phyloP scores from a whole-genome alignment of 1,284 basidiomycete species.

The Fomitiporia mediterranea region DNA sequence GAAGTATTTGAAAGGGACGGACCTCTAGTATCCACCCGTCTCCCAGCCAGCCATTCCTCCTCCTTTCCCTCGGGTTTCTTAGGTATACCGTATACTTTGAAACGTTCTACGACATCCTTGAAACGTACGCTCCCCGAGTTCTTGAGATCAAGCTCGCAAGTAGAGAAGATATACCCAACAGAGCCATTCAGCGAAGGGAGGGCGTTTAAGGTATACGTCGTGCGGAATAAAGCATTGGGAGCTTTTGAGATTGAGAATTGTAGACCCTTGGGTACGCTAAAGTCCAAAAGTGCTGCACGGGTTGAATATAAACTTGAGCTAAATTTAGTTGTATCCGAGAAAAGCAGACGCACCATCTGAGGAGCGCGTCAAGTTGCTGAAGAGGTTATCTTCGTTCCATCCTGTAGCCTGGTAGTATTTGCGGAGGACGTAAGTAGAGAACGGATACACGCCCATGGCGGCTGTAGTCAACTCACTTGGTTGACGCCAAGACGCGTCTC shows the following conservation, averaged over 20 bases:
- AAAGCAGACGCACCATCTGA: slow-evolving; percentile 63
- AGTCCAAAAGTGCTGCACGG: slow-evolving; percentile 77
- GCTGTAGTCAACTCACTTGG: slow-evolving; percentile 3
- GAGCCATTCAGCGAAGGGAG: slow-evolving; percentile 91
- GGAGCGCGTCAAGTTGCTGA: slow-evolving; percentile 84
- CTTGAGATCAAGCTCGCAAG: slow-evolving; percentile 72
- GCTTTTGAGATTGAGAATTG: slow-evolving; percentile 84
- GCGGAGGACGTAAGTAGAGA: slow-evolving; percentile 83
- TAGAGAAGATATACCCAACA: slow-evolving; percentile 89
- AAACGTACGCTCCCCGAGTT: slow-evolving; percentile 73
- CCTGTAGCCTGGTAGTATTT: slow-evolving; percentile 88
- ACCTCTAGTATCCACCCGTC: slow-evolving; percentile 76
- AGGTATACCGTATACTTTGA: slow-evolving; percentile 77
- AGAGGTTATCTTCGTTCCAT: slow-evolving; percentile 96
- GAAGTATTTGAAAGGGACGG: slow-evolving; percentile 29
- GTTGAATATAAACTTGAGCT: slow-evolving; percentile 24
- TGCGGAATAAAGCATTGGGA: slow-evolving; percentile 86
- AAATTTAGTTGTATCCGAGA: slow-evolving; percentile 29
- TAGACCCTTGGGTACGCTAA: slow-evolving; percentile 73
- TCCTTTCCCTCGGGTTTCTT: slow-evolving; percentile 67
- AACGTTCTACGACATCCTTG: slow-evolving; percentile 84
- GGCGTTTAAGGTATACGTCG: slow-evolving; percentile 87
- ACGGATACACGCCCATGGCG: slow-evolving; percentile 61
- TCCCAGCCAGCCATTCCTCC: slow-evolving; percentile 76
- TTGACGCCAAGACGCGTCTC: not conserved